Evolutionary conservation across 345 rosid species (phyloP).

Genomic region (Gynandropsis gynandra): DNA sequence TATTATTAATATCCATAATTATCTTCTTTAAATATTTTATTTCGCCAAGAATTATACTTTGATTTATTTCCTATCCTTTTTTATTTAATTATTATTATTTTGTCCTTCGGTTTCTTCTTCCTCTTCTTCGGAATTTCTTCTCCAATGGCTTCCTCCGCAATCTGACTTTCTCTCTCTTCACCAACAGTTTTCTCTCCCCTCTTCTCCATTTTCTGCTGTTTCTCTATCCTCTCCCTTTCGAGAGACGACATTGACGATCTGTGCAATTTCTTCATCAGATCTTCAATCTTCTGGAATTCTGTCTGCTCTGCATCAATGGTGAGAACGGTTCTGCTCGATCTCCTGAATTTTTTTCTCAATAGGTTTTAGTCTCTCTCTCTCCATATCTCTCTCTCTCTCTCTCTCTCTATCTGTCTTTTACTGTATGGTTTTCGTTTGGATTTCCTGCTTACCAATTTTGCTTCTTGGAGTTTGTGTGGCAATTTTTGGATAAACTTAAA

Average conservation of each 20-base stretch:
- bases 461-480: neutral
- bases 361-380: neutral
- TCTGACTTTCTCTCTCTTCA: conserved; percentile 35
- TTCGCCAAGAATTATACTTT: conserved; percentile 5
- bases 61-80: conserved; percentile 2
- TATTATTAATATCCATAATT: conserved; percentile 5
- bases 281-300: conserved; percentile 20
- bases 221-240: conserved; percentile 19
- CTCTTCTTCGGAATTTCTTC: conserved; percentile 45
- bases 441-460: neutral
- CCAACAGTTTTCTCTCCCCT: neutral
- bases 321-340: conserved; percentile 22
- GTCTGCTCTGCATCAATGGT: conserved; percentile 28
- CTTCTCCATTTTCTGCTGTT: conserved; percentile 4
- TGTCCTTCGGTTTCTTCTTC: conserved; percentile 45
- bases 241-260: conserved; percentile 32
- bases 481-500: neutral
- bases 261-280: conserved; percentile 20
- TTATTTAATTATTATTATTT: conserved; percentile 28
- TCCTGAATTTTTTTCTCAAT: neutral
- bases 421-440: neutral
- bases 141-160: conserved; percentile 38
- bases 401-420: neutral
- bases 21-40: conserved; percentile 16
- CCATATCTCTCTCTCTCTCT: neutral